Base-by-base conservation (phyloP, 2,329 filamentous ascomycete genomes). In the Fonsecaea pugnacius region DNA sequence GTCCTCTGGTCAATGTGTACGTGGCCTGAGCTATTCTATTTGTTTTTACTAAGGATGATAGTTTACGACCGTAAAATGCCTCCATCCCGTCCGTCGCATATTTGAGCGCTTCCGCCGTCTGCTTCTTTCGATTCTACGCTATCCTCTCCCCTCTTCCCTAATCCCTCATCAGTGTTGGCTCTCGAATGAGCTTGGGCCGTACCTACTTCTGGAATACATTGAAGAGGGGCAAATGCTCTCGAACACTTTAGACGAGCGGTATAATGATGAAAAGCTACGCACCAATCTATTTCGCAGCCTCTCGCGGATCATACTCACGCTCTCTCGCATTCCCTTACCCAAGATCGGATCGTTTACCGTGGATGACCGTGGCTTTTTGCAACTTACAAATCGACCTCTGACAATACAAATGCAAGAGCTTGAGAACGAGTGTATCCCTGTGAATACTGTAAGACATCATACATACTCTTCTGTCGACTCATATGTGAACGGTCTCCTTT, bases 401-500 rank as follows among this genome's bases (percentile, higher is more conserved):
- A 71, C 70, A 4, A 55, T 72, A 12, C 58, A 65, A 40, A 64
- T n/a, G 4, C 66, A 73, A 30, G 58, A 62, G 1, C 63, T 73
- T 16, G 72, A 74, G 52, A 73, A 73, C 40, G 65, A 72, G 52
- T 55, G 62, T 7, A 72, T 74, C 35, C 69, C 70, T 14, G 64
- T 67, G 0, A 50, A 65, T 36, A 74, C 16, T 75, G 3, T 60
- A 59, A 9, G 62, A 67, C 12, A 67, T 46, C 64, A 50, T 24
- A 74, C 71, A 10, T 75, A 74, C 48, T 30, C 52, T 10, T 57
- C 68, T 30, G 63, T 70, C 3, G 71, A 74, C 40, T 54, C 66
- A 6, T 75, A 75, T 60, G 51, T 74, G 18, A 58, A 64, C 4
- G 72, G 72, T 60, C 65, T 73, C n/a, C 58, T 75, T 21, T 58